phyloP scores from a whole-genome alignment of 768 basidiomycete genomes.

The Hygrophorus russula region DNA sequence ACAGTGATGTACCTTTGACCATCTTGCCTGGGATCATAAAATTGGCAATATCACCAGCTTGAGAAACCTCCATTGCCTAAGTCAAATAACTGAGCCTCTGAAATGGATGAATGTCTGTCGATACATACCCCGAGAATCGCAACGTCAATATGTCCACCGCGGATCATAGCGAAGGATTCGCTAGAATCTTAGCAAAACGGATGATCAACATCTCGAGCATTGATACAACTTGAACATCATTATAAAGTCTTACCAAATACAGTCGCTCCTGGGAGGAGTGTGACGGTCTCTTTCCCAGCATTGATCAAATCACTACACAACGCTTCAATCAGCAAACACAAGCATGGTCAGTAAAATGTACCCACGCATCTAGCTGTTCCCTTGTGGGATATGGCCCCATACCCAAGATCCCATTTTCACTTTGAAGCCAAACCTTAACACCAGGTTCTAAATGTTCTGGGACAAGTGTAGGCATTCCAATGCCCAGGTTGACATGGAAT shows the following conservation, averaged over 20 bases:
- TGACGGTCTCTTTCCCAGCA: conserved; percentile 91
- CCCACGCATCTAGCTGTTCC: conserved; percentile 72
- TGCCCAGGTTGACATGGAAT: conserved; percentile 81
- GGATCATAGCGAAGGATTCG: conserved; percentile 96
- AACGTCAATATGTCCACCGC: conserved; percentile 90
- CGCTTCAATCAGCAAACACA: conserved; percentile 3
- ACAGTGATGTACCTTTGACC: conserved; percentile 47
- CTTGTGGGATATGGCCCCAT: conserved; percentile 86
- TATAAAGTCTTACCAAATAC: conserved; percentile 57
- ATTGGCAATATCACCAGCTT: conserved; percentile 89
- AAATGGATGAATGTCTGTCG: conserved; percentile 1
- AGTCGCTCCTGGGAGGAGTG: conserved; percentile 84
- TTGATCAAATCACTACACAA: conserved; percentile 74
- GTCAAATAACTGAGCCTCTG: conserved; percentile 1
- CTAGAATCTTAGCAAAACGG: conserved; percentile 49
- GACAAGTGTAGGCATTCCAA: conserved; percentile 86
- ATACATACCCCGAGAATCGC: conserved; percentile 78
- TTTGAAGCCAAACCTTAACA: conserved; percentile 81
- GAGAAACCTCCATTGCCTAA: conserved; percentile 91
- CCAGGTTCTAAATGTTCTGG: conserved; percentile 66
- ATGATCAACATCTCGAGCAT: conserved; percentile 4
- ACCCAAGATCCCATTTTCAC: conserved; percentile 84
- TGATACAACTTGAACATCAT: background rate
- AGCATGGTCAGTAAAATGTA: conserved; percentile 6
- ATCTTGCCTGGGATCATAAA: conserved; percentile 98